Percentiles rank a stretch among this genome's conserved stretches.
phyloP scores from a whole-genome alignment of 768 basidiomycete species.

The Tylopilus balloui region DNA sequence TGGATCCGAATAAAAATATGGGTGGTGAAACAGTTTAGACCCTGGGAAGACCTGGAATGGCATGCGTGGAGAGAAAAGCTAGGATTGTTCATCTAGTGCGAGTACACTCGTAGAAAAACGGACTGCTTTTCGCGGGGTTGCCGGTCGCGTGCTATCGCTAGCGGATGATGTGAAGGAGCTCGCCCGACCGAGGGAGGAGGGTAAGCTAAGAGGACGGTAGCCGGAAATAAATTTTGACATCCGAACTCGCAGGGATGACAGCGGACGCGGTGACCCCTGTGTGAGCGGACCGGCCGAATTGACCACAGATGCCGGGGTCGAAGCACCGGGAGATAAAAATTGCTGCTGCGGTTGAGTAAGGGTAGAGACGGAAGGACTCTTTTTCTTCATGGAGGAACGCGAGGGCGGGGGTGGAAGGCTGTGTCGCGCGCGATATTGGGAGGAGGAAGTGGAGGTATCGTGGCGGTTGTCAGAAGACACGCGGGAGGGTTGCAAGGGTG shows the following conservation, averaged over 20 bases:
- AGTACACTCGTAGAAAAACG: constrained; percentile 51
- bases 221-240: constrained; percentile 52
- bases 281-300: constrained; percentile 31
- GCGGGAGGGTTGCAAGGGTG: constrained; percentile 25
- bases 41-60: constrained; percentile 1
- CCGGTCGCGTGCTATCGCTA: constrained; percentile 35
- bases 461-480: constrained; percentile 21
- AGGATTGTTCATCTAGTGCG: constrained; percentile 24
- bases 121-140: constrained; percentile 55
- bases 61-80: constrained; percentile 5
- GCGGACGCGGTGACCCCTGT: constrained; percentile 25
- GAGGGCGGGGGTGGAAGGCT: constrained; percentile 52
- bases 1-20: constrained; percentile 22
- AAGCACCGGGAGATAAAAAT: constrained; percentile 8
- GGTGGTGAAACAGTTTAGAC: constrained; percentile 14
- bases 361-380: constrained; percentile 27
- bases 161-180: constrained; percentile 32
- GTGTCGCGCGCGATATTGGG: constrained; percentile 20
- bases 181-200: constrained; percentile 32
- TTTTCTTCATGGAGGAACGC: constrained; percentile 64
- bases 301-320: constrained; percentile 34
- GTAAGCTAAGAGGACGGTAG: constrained; percentile 35
- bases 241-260: constrained; percentile 42
- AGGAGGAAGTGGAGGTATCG: constrained; percentile 20
- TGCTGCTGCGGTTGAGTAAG: constrained; percentile 20